A percentile compares a stretch with the other conserved stretches of the same genome.
phyloP scores from a whole-genome alignment of 1,284 basidiomycete genomes.

The Coniophora puteana region DNA sequence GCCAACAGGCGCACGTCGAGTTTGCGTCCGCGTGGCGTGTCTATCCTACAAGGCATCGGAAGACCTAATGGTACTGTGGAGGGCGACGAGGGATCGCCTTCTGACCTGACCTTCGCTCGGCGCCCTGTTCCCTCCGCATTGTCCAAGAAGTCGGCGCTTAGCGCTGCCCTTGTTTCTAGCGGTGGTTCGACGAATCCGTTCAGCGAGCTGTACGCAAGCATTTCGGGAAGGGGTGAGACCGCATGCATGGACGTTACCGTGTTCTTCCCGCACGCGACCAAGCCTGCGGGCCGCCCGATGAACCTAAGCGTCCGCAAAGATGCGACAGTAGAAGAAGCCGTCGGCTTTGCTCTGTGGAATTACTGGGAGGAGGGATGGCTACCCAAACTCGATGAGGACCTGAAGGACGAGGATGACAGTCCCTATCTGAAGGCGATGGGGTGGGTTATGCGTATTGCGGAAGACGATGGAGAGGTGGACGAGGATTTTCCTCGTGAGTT shows the following conservation, averaged over 20 bases:
- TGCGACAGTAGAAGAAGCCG: slow-evolving; percentile 92
- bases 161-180: slow-evolving; percentile 61
- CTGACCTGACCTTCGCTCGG: slow-evolving; percentile 47
- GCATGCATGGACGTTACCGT: slow-evolving; percentile 69
- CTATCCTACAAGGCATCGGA: slow-evolving; percentile 20
- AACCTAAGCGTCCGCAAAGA: slow-evolving; percentile 78
- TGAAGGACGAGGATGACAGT: slow-evolving; percentile 52
- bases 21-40: slow-evolving; percentile 20
- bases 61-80: too few species aligned
- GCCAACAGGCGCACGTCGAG: too few species aligned
- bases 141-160: slow-evolving; percentile 55
- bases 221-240: slow-evolving; percentile 69
- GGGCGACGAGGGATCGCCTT: slow-evolving; percentile 16
- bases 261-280: slow-evolving; percentile 83
- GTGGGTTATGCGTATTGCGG: slow-evolving; percentile 95
- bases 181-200: slow-evolving; percentile 72
- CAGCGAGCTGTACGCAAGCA: slow-evolving; percentile 75
- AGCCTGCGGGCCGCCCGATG: slow-evolving; percentile 58
- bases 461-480: slow-evolving; percentile 97
- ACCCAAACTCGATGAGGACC: slow-evolving; percentile 69
- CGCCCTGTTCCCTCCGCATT: slow-evolving; percentile 40
- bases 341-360: slow-evolving; percentile 88
- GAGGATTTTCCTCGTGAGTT: slow-evolving; percentile 92
- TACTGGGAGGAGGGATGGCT: slow-evolving; percentile 89
- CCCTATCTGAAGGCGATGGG: slow-evolving; percentile 75